Conservation (phyloP, 768 basidiomycete species). For the Tephrocybe sp. region DNA sequence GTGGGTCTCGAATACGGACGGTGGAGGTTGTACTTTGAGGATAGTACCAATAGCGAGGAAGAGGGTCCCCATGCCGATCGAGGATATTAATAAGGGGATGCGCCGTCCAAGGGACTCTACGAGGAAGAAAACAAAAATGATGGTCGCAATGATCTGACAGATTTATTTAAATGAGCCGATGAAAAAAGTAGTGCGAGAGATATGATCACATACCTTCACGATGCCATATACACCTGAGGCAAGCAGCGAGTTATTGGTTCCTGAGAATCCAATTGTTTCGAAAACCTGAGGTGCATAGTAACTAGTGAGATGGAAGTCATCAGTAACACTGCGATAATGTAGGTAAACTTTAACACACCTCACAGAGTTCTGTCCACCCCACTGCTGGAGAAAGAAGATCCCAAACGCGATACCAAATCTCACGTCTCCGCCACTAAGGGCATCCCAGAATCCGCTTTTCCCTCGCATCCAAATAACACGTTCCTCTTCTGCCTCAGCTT, state of each 20-base stretch:
- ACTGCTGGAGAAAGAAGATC: slow-evolving; percentile 81
- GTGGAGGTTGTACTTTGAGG: slow-evolving; percentile 73
- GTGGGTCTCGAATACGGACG: slow-evolving; percentile 28
- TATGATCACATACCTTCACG: neutral
- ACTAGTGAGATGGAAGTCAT: slow-evolving; percentile 20
- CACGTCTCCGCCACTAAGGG: slow-evolving; percentile 74
- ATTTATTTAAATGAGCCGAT: neutral
- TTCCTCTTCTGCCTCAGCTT: slow-evolving; percentile 77
- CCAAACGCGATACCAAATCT: slow-evolving; percentile 80
- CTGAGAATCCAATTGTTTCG: slow-evolving; percentile 65
- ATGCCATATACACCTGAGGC: slow-evolving; percentile 70
- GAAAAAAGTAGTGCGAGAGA: neutral
- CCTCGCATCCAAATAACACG: slow-evolving; percentile 42
- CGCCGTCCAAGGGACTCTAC: slow-evolving; percentile 69
- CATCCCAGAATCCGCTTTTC: slow-evolving; percentile 64
- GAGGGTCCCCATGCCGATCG: slow-evolving; percentile 72
- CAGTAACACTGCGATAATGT: neutral
- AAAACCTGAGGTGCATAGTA: slow-evolving; percentile 79
- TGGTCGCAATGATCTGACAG: slow-evolving; percentile 57
- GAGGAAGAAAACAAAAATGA: slow-evolving; percentile 60
- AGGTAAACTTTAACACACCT: slow-evolving; percentile 28
- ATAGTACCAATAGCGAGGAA: slow-evolving; percentile 86
- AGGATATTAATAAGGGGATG: slow-evolving; percentile 66
- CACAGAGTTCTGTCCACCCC: slow-evolving; percentile 83
- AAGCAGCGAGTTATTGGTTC: slow-evolving; percentile 56